These are phyloP conservation scores for Rasamsonia emersonii DNA, from an alignment of 2,329 filamentous ascomycete genomes.

Conservation along the genomic window DNA sequence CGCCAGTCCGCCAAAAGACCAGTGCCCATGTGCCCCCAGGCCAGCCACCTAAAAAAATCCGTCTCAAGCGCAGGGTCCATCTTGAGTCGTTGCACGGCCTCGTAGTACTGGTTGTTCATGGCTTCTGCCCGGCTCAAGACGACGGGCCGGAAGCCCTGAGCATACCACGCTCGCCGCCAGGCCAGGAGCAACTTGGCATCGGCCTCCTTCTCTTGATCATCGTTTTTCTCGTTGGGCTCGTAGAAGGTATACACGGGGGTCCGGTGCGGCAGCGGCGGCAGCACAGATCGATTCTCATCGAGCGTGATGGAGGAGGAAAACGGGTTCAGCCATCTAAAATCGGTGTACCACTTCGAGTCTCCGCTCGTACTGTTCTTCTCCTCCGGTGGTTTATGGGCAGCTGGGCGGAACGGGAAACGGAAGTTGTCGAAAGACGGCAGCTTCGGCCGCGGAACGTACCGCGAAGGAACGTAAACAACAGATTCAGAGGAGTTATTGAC, in stretches of 20 bases:
- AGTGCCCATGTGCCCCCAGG: constrained; percentile 84
- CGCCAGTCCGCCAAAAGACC: constrained; percentile 72
- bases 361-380: constrained; percentile 72
- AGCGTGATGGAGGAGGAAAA: constrained; percentile 74
- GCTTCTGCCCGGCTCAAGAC: constrained; percentile 74
- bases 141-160: constrained; percentile 78
- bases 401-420: constrained; percentile 54
- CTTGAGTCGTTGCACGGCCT: constrained; percentile 52
- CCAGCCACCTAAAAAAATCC: constrained; percentile 77
- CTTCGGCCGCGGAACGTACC: constrained; percentile 27
- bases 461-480: constrained; percentile 17
- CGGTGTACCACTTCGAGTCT: constrained; percentile 74
- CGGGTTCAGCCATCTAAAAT: constrained; percentile 84
- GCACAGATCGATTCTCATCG: constrained; percentile 73
- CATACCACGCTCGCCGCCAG: constrained; percentile 94
- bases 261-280: constrained; percentile 65
- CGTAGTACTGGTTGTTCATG: constrained; percentile 71
- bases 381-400: constrained; percentile 62
- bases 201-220: constrained; percentile 57
- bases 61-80: constrained; percentile 55
- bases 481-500: constrained; percentile 15
- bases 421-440: constrained; percentile 45
- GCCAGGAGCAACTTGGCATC: constrained; percentile 72
- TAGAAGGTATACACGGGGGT: constrained; percentile 87
- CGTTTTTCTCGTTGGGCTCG: constrained; percentile 57